A percentile compares a stretch with the other conserved stretches of the same genome.
These are phyloP conservation scores for Rubroboletus satanas DNA, from an alignment of 768 basidiomycete genomes.

Conservation along the genomic window DNA sequence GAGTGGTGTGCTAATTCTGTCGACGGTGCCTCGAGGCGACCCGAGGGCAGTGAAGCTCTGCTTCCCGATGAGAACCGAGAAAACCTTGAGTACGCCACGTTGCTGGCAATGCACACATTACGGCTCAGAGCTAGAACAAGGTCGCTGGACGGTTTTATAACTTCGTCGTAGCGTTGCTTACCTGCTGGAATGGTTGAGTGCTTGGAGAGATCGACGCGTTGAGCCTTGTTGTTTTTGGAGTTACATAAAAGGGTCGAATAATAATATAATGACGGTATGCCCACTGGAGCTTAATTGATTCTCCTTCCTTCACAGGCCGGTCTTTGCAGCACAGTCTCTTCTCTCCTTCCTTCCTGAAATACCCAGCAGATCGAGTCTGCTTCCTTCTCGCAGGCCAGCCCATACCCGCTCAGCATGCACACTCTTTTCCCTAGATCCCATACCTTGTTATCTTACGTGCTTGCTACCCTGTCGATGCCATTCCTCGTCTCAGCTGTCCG, in stretches of 20 bases:
- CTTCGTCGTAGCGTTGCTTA: background rate
- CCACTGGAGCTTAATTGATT: background rate
- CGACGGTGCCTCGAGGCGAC: background rate
- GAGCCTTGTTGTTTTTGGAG: background rate
- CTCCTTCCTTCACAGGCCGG: slow-evolving; percentile 2
- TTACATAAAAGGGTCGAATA: slow-evolving; percentile 7
- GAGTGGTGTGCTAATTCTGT: background rate
- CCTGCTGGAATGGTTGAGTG: background rate
- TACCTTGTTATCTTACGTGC: slow-evolving; percentile 4
- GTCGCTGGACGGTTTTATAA: background rate
- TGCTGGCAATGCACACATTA: background rate
- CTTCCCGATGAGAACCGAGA: background rate
- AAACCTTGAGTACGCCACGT: background rate
- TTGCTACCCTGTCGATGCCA: slow-evolving; percentile 6
- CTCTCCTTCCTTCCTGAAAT: background rate
- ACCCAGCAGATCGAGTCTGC: background rate
- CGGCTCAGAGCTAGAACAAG: background rate
- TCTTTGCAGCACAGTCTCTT: background rate
- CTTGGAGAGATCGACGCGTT: background rate
- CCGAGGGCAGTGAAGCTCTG: background rate
- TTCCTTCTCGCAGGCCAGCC: background rate
- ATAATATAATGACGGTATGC: too few species aligned
- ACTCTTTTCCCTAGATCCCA: background rate
- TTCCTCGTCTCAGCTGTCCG: slow-evolving; percentile 10
- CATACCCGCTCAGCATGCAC: slow-evolving; percentile 3